Evolutionary conservation across 257 asterid genomes (phyloP).

Genomic region (Lavandula angustifolia): DNA sequence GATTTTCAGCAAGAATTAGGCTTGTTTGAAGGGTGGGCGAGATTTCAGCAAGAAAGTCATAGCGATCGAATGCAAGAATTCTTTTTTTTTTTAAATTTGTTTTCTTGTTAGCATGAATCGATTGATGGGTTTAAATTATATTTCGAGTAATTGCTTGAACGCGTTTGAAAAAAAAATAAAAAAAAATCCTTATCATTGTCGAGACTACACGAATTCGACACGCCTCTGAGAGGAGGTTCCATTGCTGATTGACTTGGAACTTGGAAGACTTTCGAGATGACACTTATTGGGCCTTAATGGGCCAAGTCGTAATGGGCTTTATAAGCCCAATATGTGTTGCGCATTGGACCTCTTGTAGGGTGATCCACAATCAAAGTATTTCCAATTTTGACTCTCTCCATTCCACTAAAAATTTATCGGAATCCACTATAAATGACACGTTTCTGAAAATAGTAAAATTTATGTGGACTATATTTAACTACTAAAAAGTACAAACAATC

Average conservation of each 20-base stretch:
- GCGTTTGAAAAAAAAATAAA: constrained; percentile 14
- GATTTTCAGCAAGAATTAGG: neutral
- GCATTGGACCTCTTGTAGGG: too few species aligned
- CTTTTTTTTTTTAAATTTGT: neutral
- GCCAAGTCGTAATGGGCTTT: too few species aligned
- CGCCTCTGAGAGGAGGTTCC: constrained; percentile 9
- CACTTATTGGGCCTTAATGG: too few species aligned
- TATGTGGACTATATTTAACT: too few species aligned
- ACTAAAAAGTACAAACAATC: too few species aligned
- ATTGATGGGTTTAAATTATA: neutral
- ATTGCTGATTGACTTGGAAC: constrained; percentile 20
- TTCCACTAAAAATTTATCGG: too few species aligned
- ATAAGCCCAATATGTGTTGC: too few species aligned
- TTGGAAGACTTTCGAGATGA: constrained; percentile 15
- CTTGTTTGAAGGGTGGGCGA: constrained; percentile 12
- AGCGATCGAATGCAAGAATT: neutral
- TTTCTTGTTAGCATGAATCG: neutral
- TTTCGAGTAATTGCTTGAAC: constrained; percentile 9
- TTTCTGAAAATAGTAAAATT: too few species aligned
- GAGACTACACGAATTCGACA: constrained; percentile 31
- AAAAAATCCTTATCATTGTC: too few species aligned
- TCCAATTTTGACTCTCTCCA: too few species aligned
- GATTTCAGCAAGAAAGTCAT: neutral
- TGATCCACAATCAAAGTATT: too few species aligned
- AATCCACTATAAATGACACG: too few species aligned